Evolutionary conservation across 2,329 filamentous ascomycete genomes (phyloP).

Genomic region (Zymoseptoria passerinii): DNA sequence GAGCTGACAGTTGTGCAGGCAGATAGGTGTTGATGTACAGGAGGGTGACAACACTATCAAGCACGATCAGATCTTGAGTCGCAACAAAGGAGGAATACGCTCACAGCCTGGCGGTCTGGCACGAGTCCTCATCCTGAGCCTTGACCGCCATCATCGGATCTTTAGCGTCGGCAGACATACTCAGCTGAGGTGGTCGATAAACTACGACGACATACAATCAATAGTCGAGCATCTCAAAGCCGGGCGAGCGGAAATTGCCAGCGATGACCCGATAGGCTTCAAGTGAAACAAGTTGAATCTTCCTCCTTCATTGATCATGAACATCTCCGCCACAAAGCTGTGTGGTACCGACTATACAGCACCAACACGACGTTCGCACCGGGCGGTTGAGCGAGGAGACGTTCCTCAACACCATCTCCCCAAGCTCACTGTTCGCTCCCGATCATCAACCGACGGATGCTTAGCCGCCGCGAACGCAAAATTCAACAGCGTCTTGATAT

Average conservation of each 20-base stretch:
- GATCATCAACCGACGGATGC: background rate
- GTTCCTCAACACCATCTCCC: constrained; percentile 48
- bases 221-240: too few species aligned
- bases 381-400: constrained; percentile 62
- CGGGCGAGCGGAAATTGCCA: too few species aligned
- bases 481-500: background rate
- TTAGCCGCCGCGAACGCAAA: background rate
- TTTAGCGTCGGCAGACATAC: constrained; percentile 32
- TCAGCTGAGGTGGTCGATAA: too few species aligned
- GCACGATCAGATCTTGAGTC: too few species aligned
- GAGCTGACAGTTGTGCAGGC: constrained; percentile 67
- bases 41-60: constrained; percentile 51
- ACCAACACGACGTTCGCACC: constrained; percentile 63
- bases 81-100: too few species aligned
- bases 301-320: constrained; percentile 59
- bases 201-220: too few species aligned
- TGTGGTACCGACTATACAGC: constrained; percentile 76
- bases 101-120: constrained; percentile 64
- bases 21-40: constrained; percentile 76
- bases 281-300: constrained; percentile 60
- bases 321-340: constrained; percentile 61
- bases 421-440: background rate
- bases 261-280: too few species aligned
- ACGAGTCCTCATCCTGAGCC: constrained; percentile 60
- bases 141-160: constrained; percentile 50